Evolutionary conservation across 495 filamentous ascomycete species (phyloP).

Genomic region (Penicillium paxilli): DNA sequence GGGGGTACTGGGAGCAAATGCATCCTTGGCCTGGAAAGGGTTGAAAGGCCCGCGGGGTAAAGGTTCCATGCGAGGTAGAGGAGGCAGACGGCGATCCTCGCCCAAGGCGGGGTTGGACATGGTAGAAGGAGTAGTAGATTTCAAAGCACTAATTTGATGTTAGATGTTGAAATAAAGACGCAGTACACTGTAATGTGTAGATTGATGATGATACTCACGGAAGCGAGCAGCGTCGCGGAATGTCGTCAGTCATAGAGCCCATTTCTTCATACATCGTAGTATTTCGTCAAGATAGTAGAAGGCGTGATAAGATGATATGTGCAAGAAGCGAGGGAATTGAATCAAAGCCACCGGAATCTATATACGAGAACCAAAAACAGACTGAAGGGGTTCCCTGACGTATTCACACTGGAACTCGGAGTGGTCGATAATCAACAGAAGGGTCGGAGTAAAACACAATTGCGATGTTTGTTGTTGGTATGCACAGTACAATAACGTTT

Average conservation of each 20-base stretch:
- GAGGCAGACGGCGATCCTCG: slow-evolving; percentile 43
- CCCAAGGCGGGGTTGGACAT: slow-evolving; percentile 24
- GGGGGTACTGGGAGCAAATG: slow-evolving; percentile 37
- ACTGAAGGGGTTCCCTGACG: slow-evolving; percentile 1
- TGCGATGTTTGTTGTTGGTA: slow-evolving; percentile 21
- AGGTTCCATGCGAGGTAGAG: slow-evolving; percentile 43
- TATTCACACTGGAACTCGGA: slow-evolving; percentile 12
- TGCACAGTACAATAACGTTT: slow-evolving; percentile 17
- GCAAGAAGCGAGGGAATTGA: slow-evolving; percentile 15
- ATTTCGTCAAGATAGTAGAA: slow-evolving; percentile 13
- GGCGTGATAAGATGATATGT: slow-evolving; percentile 16
- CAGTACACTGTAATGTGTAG: background rate
- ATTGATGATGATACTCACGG: slow-evolving; percentile 36
- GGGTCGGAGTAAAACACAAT: slow-evolving; percentile 13
- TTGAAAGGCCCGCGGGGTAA: slow-evolving; percentile 46
- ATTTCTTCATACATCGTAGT: slow-evolving; percentile 38
- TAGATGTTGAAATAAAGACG: background rate
- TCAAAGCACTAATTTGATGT: slow-evolving; percentile 15
- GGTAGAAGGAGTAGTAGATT: slow-evolving; percentile 15
- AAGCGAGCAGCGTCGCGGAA: slow-evolving; percentile 38
- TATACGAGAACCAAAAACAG: slow-evolving; percentile 14
- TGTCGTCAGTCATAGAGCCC: slow-evolving; percentile 31
- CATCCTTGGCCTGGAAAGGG: slow-evolving; percentile 33
- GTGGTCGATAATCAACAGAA: background rate
- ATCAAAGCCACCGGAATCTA: slow-evolving; percentile 11